Evolutionary conservation across 805 yeast genomes (phyloP).

Genomic region (Pichia manshurica): DNA sequence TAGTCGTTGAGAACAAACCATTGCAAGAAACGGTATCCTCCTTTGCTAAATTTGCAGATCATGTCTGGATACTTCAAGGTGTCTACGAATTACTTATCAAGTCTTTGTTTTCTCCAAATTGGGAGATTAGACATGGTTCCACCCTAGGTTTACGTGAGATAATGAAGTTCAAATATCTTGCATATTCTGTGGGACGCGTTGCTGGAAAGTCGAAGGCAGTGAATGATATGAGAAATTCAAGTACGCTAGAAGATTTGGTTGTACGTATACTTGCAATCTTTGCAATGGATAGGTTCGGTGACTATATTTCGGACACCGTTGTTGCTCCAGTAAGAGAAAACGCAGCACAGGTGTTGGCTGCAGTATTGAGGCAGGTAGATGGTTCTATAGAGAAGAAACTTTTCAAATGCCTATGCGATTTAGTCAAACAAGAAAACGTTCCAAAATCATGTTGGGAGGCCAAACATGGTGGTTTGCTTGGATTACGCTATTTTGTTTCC

Average conservation of each 20-base stretch:
- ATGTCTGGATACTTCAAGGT: slow-evolving; percentile 93
- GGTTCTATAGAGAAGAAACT: slow-evolving; percentile 52
- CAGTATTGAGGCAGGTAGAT: slow-evolving; percentile 70
- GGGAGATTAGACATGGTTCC: slow-evolving; percentile 97
- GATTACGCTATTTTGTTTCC: slow-evolving; percentile 85
- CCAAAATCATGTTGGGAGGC: slow-evolving; percentile 83
- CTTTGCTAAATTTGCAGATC: slow-evolving; percentile 51
- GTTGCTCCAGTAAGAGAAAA: slow-evolving; percentile 98
- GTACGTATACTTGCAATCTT: slow-evolving; percentile 80
- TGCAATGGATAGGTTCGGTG: slow-evolving; percentile 93
- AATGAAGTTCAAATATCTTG: slow-evolving; percentile 58
- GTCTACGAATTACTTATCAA: slow-evolving; percentile 74
- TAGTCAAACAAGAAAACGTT: slow-evolving; percentile 58
- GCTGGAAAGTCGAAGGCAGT: slow-evolving; percentile 54
- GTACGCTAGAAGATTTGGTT: slow-evolving; percentile 80
- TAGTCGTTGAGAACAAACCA: slow-evolving; percentile 75
- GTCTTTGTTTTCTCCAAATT: slow-evolving; percentile 74
- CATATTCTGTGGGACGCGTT: slow-evolving; percentile 78
- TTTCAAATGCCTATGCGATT: slow-evolving; percentile 56
- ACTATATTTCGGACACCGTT: slow-evolving; percentile 93
- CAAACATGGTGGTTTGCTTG: slow-evolving; percentile 95
- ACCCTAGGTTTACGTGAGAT: slow-evolving; percentile 88
- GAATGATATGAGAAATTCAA: slow-evolving; percentile 59
- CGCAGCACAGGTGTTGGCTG: slow-evolving; percentile 91
- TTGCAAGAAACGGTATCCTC: slow-evolving; percentile 49